Conservation (phyloP, 2,329 filamentous ascomycete genomes). For the Hymenoscyphus linearis region DNA sequence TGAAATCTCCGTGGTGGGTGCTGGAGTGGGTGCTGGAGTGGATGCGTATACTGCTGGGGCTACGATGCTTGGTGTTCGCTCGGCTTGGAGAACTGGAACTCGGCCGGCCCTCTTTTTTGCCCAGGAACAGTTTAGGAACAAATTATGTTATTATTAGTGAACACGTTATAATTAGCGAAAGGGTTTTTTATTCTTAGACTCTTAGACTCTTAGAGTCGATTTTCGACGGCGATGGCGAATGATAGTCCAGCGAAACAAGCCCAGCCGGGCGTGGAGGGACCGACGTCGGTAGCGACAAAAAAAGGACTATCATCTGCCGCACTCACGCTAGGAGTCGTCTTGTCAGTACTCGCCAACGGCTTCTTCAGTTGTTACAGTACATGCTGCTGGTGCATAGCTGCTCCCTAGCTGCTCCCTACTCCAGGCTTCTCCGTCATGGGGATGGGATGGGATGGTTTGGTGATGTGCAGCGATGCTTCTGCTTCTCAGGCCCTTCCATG, state of each 20-base stretch:
- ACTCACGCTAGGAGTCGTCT: background rate
- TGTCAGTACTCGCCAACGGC: background rate
- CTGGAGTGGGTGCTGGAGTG: background rate
- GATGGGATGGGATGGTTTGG: background rate
- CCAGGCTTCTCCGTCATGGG: background rate
- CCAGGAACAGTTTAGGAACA: background rate
- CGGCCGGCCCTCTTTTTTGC: background rate
- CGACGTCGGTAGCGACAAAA: too few species aligned
- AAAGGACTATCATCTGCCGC: background rate
- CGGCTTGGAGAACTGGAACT: too few species aligned
- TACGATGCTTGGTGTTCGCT: too few species aligned
- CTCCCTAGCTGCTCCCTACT: too few species aligned
- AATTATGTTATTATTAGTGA: too few species aligned
- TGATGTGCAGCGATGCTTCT: background rate
- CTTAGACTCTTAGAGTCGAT: too few species aligned
- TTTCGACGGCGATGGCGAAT: background rate
- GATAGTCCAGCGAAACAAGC: background rate
- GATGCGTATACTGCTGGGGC: too few species aligned
- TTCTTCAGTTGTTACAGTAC: too few species aligned
- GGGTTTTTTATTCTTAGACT: background rate
- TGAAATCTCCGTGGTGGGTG: background rate
- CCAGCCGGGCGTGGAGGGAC: too few species aligned
- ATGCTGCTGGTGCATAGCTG: too few species aligned
- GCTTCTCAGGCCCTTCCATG: background rate
- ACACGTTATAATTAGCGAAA: background rate